These are phyloP conservation scores for Abrus pulchellus DNA, from an alignment of 306 rosid species.

Conservation along the genomic window DNA sequence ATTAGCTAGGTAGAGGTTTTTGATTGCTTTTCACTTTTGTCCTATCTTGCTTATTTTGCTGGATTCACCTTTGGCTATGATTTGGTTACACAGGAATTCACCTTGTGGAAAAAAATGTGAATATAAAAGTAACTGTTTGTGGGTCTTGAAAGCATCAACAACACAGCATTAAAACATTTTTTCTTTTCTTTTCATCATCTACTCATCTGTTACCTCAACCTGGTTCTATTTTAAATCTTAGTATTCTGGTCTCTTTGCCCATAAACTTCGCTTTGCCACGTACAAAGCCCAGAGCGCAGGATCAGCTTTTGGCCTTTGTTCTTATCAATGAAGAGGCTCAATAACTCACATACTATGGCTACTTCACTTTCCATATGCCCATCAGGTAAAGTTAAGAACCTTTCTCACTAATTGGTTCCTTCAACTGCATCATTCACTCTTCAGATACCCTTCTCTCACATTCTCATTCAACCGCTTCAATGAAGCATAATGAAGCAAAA, in stretches of 20 bases:
- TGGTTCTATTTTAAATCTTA: slow-evolving; percentile 24
- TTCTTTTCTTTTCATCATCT: neutral
- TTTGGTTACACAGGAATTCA: slow-evolving; percentile 25
- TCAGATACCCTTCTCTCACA: neutral
- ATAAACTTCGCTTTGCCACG: neutral
- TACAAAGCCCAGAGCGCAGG: slow-evolving; percentile 8
- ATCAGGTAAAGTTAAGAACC: slow-evolving; percentile 57
- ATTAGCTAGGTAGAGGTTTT: slow-evolving; percentile 38
- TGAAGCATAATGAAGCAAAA: slow-evolving; percentile 18
- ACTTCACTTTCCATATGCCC: slow-evolving; percentile 58
- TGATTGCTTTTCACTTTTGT: slow-evolving; percentile 33
- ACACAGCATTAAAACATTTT: neutral
- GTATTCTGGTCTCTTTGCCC: slow-evolving; percentile 1
- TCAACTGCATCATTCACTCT: neutral
- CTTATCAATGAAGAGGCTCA: slow-evolving; percentile 63
- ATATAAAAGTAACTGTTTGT: slow-evolving; percentile 40
- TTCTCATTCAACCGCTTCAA: slow-evolving; percentile 15
- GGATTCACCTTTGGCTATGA: slow-evolving; percentile 39
- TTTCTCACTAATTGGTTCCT: neutral
- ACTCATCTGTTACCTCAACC: slow-evolving; percentile 8
- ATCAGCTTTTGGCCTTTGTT: slow-evolving; percentile 27
- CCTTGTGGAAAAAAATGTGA: slow-evolving; percentile 15
- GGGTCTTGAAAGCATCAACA: slow-evolving; percentile 47
- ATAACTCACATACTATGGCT: slow-evolving; percentile 54
- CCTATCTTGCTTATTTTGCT: slow-evolving; percentile 24